These are phyloP conservation scores for Asterochloris erici DNA, from an alignment of 139 green algal genomes.

Conservation along the genomic window DNA sequence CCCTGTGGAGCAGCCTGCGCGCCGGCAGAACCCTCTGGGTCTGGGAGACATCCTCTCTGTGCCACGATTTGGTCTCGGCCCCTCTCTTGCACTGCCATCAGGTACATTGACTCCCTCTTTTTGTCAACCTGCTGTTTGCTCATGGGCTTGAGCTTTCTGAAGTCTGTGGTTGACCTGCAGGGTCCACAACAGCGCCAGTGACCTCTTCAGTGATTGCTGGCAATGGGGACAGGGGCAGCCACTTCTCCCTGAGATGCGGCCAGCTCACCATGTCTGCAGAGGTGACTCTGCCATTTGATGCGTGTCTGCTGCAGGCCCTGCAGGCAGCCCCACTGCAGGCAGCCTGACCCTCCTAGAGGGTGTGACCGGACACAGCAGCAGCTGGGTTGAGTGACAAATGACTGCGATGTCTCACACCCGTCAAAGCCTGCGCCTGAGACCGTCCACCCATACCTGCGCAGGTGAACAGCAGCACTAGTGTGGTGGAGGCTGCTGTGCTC, in stretches of 20 bases:
- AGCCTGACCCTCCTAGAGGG: too few relatives aligned
- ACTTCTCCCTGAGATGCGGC: constrained; percentile 48
- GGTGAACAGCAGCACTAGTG: constrained; percentile 27
- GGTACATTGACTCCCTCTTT: background rate
- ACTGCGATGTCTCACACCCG: too few relatives aligned
- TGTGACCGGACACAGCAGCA: too few relatives aligned
- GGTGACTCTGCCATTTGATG: background rate
- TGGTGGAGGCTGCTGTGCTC: constrained; percentile 33
- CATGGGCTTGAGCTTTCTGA: background rate
- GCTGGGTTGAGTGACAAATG: too few relatives aligned
- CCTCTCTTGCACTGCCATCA: background rate
- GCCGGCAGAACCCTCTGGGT: background rate
- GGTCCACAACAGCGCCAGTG: too few relatives aligned
- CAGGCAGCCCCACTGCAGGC: too few relatives aligned
- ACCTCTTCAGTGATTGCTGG: background rate
- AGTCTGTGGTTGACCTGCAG: background rate
- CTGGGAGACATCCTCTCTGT: constrained; percentile 13
- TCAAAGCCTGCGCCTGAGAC: too few relatives aligned
- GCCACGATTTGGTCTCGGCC: background rate
- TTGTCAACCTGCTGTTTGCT: background rate
- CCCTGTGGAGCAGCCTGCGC: background rate
- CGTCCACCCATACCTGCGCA: background rate
- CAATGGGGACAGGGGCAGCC: constrained; percentile 23
- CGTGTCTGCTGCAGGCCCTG: too few relatives aligned
- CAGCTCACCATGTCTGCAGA: constrained; percentile 35